Percentiles rank a stretch among this genome's conserved stretches.
phyloP scores from a whole-genome alignment of 352 stramenopile species.

The Phytopythium helicoides region DNA sequence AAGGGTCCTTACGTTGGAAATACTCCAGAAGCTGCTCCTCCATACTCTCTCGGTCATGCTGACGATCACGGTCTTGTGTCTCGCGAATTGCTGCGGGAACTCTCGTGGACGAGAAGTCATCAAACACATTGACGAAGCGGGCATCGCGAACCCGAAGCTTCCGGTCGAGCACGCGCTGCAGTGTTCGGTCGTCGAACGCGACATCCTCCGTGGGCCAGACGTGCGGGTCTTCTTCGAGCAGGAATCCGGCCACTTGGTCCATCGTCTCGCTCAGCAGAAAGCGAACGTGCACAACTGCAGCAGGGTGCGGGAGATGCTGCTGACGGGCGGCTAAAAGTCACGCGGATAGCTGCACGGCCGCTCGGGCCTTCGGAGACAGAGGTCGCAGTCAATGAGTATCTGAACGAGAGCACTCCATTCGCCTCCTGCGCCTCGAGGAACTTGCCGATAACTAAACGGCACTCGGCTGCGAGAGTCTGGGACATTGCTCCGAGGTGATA shows the following conservation, averaged over 20 bases:
- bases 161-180: constrained; percentile 53
- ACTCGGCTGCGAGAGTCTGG: constrained; percentile 20
- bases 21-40: constrained; percentile 61
- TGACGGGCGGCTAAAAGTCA: constrained; percentile 67
- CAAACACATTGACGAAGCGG: constrained; percentile 41
- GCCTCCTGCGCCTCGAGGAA: constrained; percentile 45
- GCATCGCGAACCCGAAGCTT: constrained; percentile 48
- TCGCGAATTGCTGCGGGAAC: constrained; percentile 39
- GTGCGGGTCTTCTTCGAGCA: constrained; percentile 59
- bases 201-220: constrained; percentile 42
- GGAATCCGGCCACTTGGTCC: constrained; percentile 48
- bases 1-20: constrained; percentile 60
- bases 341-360: constrained; percentile 38
- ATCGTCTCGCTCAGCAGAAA: constrained; percentile 49
- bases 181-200: constrained; percentile 50
- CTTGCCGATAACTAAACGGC: constrained; percentile 31
- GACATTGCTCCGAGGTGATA: background rate
- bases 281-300: constrained; percentile 53
- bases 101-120: constrained; percentile 64
- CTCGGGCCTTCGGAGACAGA: constrained; percentile 23
- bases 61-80: constrained; percentile 31
- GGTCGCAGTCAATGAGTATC: constrained; percentile 42
- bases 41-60: constrained; percentile 32
- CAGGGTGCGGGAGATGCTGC: constrained; percentile 24
- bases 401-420: constrained; percentile 48